A percentile compares a stretch with the other conserved stretches of the same genome.
These are phyloP conservation scores for Saccharum spontaneum DNA, from an alignment of 176 grass and related monocot species.

Conservation along the genomic window DNA sequence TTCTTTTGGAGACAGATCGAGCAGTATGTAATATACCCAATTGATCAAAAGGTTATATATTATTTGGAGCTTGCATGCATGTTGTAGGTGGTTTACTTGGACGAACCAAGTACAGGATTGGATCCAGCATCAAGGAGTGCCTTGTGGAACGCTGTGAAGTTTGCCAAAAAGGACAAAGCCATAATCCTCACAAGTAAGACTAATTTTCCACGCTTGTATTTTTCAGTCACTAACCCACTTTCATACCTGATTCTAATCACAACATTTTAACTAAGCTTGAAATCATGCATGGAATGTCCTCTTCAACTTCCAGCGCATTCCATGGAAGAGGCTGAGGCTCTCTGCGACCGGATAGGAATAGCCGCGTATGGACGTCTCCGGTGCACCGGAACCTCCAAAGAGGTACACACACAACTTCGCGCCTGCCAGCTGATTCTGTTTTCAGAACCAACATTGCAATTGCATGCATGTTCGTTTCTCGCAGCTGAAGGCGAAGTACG, in stretches of 20 bases:
- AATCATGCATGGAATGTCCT: neutral
- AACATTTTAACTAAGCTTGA: neutral
- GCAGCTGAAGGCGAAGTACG: constrained; percentile 52
- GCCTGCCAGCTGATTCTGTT: neutral
- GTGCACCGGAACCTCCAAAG: constrained; percentile 65
- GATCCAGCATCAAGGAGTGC: constrained; percentile 84
- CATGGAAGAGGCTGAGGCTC: constrained; percentile 16
- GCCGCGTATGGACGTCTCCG: constrained; percentile 37
- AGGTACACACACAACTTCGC: constrained; percentile 33
- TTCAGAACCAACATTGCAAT: neutral
- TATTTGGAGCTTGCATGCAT: neutral
- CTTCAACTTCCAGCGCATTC: neutral
- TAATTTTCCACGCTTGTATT: neutral
- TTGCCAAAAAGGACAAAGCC: constrained; percentile 53
- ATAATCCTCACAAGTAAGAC: constrained; percentile 77
- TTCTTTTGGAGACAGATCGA: neutral
- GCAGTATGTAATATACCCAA: neutral
- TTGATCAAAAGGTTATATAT: neutral
- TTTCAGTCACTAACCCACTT: neutral
- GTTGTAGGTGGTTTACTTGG: constrained; percentile 83
- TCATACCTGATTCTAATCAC: neutral
- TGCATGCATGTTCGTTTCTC: neutral
- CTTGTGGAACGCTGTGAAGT: constrained; percentile 61
- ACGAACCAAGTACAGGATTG: constrained; percentile 87
- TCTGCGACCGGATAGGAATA: constrained; percentile 2